phyloP scores from a whole-genome alignment of 257 asterid genomes.

The Jaltomata sinuosa region DNA sequence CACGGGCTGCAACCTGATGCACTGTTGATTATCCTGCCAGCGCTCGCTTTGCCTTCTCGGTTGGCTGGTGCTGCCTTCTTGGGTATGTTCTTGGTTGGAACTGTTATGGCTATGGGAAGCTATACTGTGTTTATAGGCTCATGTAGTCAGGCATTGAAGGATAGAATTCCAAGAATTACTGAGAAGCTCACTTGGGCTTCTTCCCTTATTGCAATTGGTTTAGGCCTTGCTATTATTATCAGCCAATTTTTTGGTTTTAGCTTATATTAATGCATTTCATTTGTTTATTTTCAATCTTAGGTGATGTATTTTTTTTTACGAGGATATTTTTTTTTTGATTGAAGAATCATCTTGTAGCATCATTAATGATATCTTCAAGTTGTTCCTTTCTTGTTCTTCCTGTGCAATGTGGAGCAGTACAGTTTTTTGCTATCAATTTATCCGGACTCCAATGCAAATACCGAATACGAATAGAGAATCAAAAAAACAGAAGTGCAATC shows the following conservation, averaged over 20 bases:
- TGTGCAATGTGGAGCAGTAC: no score
- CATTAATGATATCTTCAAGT: neutral
- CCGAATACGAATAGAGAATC: no score
- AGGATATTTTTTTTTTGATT: neutral
- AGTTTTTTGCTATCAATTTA: no score
- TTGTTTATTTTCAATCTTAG: neutral
- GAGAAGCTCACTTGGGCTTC: constrained; percentile 98
- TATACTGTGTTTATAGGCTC: constrained; percentile 89
- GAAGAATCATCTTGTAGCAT: neutral
- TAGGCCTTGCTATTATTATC: constrained; percentile 65
- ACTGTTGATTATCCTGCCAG: constrained; percentile 77
- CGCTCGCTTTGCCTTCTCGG: constrained; percentile 94
- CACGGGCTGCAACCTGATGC: constrained; percentile 99
- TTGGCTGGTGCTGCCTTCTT: constrained; percentile 92
- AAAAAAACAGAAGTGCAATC: neutral
- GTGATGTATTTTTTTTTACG: neutral
- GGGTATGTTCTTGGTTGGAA: constrained; percentile 82
- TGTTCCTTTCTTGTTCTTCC: no score
- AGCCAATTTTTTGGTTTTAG: constrained; percentile 83
- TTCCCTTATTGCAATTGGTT: constrained; percentile 71
- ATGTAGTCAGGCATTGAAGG: constrained; percentile 80
- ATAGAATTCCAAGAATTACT: constrained; percentile 74
- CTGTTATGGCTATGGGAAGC: constrained; percentile 95
- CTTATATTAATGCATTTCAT: constrained; percentile 36
- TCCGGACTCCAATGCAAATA: no score